Conservation (phyloP, 805 yeast genomes). For the Grigorovia transvaalensis region DNA sequence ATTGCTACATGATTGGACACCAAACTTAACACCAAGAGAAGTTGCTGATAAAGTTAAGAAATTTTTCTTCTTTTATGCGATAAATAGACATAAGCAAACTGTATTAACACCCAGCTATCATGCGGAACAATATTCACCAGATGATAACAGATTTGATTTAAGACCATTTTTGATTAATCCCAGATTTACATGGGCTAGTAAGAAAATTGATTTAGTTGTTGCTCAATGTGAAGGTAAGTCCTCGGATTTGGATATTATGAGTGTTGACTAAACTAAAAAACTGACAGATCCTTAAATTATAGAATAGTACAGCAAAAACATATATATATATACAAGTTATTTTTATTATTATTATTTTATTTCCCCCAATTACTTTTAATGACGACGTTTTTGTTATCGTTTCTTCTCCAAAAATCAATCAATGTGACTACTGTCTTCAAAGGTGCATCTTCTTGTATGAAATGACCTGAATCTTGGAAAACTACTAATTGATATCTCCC, state of each 20-base stretch:
- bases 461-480: constrained; percentile 78
- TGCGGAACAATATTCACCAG: constrained; percentile 97
- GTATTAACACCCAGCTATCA: constrained; percentile 96
- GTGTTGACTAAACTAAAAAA: constrained; percentile 18
- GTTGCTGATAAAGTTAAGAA: constrained; percentile 87
- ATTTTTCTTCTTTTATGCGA: constrained; percentile 87
- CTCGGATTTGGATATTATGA: constrained; percentile 20
- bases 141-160: constrained; percentile 90
- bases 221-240: constrained; percentile 38
- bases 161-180: constrained; percentile 94
- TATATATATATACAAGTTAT: background rate
- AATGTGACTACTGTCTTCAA: constrained; percentile 48
- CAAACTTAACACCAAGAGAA: constrained; percentile 67
- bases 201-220: constrained; percentile 75
- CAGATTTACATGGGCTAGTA: constrained; percentile 78
- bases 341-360: too few species aligned
- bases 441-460: constrained; percentile 89
- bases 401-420: constrained; percentile 37
- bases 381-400: constrained; percentile 26
- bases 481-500: constrained; percentile 88
- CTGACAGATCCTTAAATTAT: background rate
- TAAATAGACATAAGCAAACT: constrained; percentile 94
- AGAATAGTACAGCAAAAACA: background rate
- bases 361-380: constrained; percentile 35
- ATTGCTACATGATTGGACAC: constrained; percentile 86